Conservation (phyloP, 768 basidiomycete species). For the Grammothele lineata region DNA sequence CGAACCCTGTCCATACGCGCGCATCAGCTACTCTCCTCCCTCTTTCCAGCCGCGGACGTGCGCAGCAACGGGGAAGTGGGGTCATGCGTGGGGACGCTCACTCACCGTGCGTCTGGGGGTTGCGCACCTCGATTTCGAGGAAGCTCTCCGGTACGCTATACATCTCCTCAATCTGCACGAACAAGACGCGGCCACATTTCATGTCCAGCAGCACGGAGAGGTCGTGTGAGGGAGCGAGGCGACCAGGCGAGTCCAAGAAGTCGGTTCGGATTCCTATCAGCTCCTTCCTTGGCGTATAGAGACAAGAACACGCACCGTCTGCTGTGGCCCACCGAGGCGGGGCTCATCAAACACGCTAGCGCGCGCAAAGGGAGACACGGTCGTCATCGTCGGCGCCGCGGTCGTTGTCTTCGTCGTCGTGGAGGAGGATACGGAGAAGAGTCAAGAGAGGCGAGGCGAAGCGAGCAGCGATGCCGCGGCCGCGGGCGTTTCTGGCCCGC, state of each 20-base stretch:
- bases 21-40: background rate
- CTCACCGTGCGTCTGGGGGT: conserved; percentile 94
- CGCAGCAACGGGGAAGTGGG: too few relatives aligned
- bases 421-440: background rate
- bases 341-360: conserved; percentile 36
- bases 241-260: too few relatives aligned
- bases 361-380: conserved; percentile 40
- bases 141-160: conserved; percentile 97
- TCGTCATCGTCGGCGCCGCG: conserved; percentile 31
- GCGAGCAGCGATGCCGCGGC: too few relatives aligned
- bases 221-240: too few relatives aligned
- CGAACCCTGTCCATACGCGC: conserved; percentile 59
- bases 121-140: conserved; percentile 94
- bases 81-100: background rate
- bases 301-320: conserved; percentile 29
- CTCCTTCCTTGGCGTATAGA: background rate
- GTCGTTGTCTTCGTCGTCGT: background rate
- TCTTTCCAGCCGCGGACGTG: background rate
- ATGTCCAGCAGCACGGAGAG: conserved; percentile 29
- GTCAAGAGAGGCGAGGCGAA: too few relatives aligned
- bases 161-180: conserved; percentile 89
- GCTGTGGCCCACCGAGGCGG: conserved; percentile 33
- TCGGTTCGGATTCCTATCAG: too few relatives aligned
- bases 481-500: too few relatives aligned
- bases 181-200: conserved; percentile 12